Evolutionary conservation across 805 yeast genomes (phyloP).

Genomic region (Jamesozyma jinghongensis): DNA sequence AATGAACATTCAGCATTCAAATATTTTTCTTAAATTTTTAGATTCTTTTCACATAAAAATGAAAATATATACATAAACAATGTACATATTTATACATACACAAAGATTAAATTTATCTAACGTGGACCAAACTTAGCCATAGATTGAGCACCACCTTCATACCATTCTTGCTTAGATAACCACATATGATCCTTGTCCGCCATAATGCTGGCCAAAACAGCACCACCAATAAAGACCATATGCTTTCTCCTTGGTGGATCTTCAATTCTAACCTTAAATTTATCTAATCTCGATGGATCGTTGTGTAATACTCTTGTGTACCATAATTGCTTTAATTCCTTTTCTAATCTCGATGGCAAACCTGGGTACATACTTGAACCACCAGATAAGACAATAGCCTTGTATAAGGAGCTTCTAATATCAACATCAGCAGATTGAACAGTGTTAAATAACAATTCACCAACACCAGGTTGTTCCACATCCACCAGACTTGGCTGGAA

Average conservation of each 20-base stretch:
- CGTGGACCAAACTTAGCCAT: slow-evolving; percentile 89
- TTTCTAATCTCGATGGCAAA: slow-evolving; percentile 88
- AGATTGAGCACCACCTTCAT: slow-evolving; percentile 85
- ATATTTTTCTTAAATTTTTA: neutral
- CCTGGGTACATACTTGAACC: slow-evolving; percentile 99
- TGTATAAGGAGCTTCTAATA: slow-evolving; percentile 76
- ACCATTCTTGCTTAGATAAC: slow-evolving; percentile 95
- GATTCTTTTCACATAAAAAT: neutral
- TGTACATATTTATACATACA: neutral
- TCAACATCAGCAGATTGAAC: slow-evolving; percentile 94
- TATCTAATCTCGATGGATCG: slow-evolving; percentile 76
- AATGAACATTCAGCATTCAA: neutral
- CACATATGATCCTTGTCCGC: slow-evolving; percentile 98
- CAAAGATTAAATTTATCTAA: slow-evolving; percentile 27
- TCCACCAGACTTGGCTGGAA: slow-evolving; percentile 95
- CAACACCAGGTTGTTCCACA: slow-evolving; percentile 94
- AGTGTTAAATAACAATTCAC: slow-evolving; percentile 84
- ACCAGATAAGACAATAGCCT: slow-evolving; percentile 90
- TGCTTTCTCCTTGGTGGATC: slow-evolving; percentile 99
- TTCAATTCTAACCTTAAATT: slow-evolving; percentile 92
- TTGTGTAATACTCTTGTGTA: slow-evolving; percentile 77
- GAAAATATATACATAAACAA: neutral
- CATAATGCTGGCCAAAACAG: slow-evolving; percentile 95
- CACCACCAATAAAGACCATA: slow-evolving; percentile 98
- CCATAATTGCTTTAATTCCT: slow-evolving; percentile 95